Conservation (phyloP, 2,329 filamentous ascomycete genomes). For the Aspergillus pseudoterreus region DNA sequence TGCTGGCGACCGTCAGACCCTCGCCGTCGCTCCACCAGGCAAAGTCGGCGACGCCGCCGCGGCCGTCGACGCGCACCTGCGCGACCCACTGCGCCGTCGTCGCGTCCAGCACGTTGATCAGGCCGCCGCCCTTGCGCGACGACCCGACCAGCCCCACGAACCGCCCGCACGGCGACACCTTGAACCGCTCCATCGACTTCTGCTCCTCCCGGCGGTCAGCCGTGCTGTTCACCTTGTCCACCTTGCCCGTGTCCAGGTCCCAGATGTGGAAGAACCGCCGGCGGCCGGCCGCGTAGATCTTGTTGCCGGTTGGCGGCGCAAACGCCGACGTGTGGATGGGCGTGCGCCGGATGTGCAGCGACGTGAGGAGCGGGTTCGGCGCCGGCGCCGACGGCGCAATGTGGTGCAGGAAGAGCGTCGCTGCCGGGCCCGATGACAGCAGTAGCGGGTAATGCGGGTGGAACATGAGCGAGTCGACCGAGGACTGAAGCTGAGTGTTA, state of each 20-base stretch:
- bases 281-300: conserved; percentile 83
- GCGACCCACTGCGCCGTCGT: conserved; percentile 82
- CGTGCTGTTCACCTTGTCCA: conserved; percentile 77
- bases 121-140: conserved; percentile 77
- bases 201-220: conserved; percentile 72
- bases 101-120: conserved; percentile 79
- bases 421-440: conserved; percentile 81
- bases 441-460: conserved; percentile 86
- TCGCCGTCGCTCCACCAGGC: conserved; percentile 85
- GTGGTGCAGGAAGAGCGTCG: conserved; percentile 84
- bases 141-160: conserved; percentile 82
- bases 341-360: conserved; percentile 77
- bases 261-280: conserved; percentile 91
- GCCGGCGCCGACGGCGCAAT: conserved; percentile 72
- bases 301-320: conserved; percentile 65
- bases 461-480: conserved; percentile 81
- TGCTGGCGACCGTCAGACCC: conserved; percentile 77
- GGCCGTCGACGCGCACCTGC: conserved; percentile 75
- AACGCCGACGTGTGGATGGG: conserved; percentile 84
- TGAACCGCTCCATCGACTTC: conserved; percentile 86
- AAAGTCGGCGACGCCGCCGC: conserved; percentile 83
- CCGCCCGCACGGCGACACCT: conserved; percentile 77
- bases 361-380: conserved; percentile 86
- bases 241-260: conserved; percentile 75
- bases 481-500: conserved; percentile 44